A percentile compares a stretch with the other conserved stretches of the same genome.
phyloP scores from a whole-genome alignment of 805 yeast species.

The Tetrapisispora fleetii region DNA sequence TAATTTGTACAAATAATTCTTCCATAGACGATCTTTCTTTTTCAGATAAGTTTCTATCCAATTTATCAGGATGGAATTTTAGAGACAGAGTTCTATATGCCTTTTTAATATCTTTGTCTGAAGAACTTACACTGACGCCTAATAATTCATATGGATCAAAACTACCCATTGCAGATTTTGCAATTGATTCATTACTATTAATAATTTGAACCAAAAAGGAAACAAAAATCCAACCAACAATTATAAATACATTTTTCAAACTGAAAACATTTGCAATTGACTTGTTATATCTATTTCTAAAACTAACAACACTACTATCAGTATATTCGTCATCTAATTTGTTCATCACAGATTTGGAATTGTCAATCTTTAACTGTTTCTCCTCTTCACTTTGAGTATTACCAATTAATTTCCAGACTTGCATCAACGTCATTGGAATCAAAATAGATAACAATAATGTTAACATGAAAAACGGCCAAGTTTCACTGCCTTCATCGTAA shows the following conservation, averaged over 20 bases:
- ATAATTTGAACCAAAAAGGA: conserved; percentile 31
- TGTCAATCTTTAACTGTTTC: background rate
- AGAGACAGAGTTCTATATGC: conserved; percentile 80
- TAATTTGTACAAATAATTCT: conserved; percentile 66
- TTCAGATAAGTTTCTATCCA: conserved; percentile 49
- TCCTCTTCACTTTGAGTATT: conserved; percentile 8
- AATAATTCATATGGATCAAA: conserved; percentile 91
- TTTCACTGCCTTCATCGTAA: conserved; percentile 82
- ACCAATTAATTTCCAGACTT: conserved; percentile 20
- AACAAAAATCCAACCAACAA: conserved; percentile 55
- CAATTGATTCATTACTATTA: conserved; percentile 37
- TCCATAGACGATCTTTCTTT: conserved; percentile 53
- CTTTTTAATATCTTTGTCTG: conserved; percentile 69
- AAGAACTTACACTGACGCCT: conserved; percentile 57
- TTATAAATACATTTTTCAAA: conserved; percentile 18
- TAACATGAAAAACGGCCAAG: conserved; percentile 85
- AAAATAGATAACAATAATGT: conserved; percentile 61
- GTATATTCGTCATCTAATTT: conserved; percentile 16
- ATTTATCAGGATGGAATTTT: conserved; percentile 89
- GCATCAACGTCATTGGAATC: conserved; percentile 48
- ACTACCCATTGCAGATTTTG: conserved; percentile 32
- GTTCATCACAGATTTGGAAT: conserved; percentile 3
- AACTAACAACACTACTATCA: conserved; percentile 13
- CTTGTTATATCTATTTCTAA: conserved; percentile 14
- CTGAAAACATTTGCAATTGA: conserved; percentile 14